Conservation (phyloP, 495 filamentous ascomycete species). For the Penicillium psychrofluorescens region DNA sequence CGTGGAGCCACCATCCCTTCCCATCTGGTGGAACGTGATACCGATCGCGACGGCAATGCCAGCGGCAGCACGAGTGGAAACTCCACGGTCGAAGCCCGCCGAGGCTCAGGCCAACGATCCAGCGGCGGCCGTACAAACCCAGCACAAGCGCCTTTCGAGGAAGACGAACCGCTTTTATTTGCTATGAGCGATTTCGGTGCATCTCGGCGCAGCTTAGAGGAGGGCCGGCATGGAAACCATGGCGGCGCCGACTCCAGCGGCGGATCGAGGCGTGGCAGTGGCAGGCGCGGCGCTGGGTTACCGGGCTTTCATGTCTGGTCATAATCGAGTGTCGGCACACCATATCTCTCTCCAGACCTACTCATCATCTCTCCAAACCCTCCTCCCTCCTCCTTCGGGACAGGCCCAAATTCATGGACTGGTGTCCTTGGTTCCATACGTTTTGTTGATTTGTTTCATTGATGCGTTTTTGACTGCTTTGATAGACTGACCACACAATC, state of each 20-base stretch:
- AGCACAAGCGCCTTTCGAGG: constrained; percentile 36
- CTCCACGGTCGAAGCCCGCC: constrained; percentile 28
- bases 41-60: constrained; percentile 43
- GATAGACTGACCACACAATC: constrained; percentile 14
- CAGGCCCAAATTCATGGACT: too few species aligned
- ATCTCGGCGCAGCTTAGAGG: constrained; percentile 67
- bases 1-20: constrained; percentile 29
- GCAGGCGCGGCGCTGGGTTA: constrained; percentile 29
- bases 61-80: constrained; percentile 46
- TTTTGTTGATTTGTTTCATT: neutral
- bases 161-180: constrained; percentile 80
- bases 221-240: constrained; percentile 46
- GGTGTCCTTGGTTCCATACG: neutral
- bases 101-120: constrained; percentile 26
- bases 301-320: constrained; percentile 27
- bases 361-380: too few species aligned
- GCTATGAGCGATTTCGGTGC: constrained; percentile 78
- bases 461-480: constrained; percentile 7
- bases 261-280: constrained; percentile 34
- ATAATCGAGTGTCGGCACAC: neutral
- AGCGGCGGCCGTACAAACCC: constrained; percentile 25
- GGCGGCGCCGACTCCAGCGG: constrained; percentile 21
- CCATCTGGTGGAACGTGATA: constrained; percentile 29
- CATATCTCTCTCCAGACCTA: too few species aligned
- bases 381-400: too few species aligned